A percentile compares a stretch with the other conserved stretches of the same genome.
phyloP scores from a whole-genome alignment of 192 early-diverging fungal species.

The Mortierella hygrophila region DNA sequence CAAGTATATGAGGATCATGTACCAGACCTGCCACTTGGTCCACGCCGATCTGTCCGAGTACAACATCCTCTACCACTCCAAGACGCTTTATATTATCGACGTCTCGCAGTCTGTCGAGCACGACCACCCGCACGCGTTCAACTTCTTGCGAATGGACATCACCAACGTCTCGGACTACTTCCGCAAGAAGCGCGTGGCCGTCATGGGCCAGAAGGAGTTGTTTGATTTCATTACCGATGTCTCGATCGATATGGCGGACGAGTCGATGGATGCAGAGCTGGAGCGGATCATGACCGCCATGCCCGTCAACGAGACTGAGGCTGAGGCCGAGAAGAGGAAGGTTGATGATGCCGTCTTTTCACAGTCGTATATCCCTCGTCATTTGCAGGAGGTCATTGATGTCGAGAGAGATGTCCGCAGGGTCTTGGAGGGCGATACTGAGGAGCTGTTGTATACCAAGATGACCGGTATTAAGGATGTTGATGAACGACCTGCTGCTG shows the following conservation, averaged over 20 bases:
- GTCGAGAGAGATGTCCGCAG: slow-evolving; percentile 85
- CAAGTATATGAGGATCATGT: slow-evolving; percentile 91
- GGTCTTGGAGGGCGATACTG: slow-evolving; percentile 78
- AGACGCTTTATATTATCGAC: slow-evolving; percentile 92
- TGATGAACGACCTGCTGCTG: slow-evolving; percentile 46
- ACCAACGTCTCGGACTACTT: slow-evolving; percentile 96
- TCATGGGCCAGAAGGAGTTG: slow-evolving; percentile 85
- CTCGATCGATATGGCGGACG: slow-evolving; percentile 68
- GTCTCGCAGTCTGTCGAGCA: slow-evolving; percentile 99
- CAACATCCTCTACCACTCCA: slow-evolving; percentile 93
- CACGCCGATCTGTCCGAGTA: slow-evolving; percentile 99
- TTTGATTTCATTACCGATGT: slow-evolving; percentile 90
- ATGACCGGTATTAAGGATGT: slow-evolving; percentile 72
- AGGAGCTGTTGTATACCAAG: slow-evolving; percentile 68
- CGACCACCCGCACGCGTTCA: slow-evolving; percentile 96
- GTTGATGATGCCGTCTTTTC: slow-evolving; percentile 93
- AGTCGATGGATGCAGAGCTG: slow-evolving; percentile 77
- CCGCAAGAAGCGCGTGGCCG: slow-evolving; percentile 76
- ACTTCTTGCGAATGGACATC: slow-evolving; percentile 96
- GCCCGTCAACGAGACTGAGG: slow-evolving; percentile 55
- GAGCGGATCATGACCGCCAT: slow-evolving; percentile 69
- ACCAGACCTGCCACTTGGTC: slow-evolving; percentile 92
- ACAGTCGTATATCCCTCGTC: slow-evolving; percentile 91
- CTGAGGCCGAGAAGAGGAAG: slow-evolving; percentile 64
- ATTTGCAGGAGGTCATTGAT: slow-evolving; percentile 91